Percentiles rank a stretch among this genome's conserved stretches.
Evolutionary conservation across 1,284 basidiomycete species (phyloP).

Genomic region (Takashimella koratensis): DNA sequence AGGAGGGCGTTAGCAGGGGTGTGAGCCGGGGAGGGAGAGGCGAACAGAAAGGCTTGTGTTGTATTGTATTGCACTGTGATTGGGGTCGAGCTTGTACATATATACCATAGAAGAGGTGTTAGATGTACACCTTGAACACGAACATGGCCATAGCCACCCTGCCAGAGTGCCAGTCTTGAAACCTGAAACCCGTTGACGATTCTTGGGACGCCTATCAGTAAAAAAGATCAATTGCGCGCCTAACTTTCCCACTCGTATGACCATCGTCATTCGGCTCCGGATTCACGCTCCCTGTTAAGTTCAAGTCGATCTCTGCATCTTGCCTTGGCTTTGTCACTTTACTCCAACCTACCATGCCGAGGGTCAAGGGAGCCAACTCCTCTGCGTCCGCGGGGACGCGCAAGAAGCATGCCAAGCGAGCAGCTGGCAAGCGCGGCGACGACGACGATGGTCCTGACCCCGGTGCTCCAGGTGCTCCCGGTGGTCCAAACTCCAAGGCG

Average conservation of each 20-base stretch:
- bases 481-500: constrained; percentile 2
- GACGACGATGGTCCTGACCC: constrained; percentile 15
- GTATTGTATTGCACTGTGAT: too few relatives aligned
- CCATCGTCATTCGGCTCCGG: too few relatives aligned
- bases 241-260: neutral
- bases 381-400: constrained; percentile 75
- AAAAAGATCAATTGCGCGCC: too few relatives aligned
- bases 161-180: too few relatives aligned
- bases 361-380: constrained; percentile 45
- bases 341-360: constrained; percentile 21
- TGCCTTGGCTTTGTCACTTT: neutral
- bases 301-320: too few relatives aligned
- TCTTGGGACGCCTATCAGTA: too few relatives aligned
- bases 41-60: neutral
- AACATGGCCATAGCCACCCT: neutral
- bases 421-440: constrained; percentile 23
- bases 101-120: too few relatives aligned
- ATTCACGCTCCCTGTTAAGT: too few relatives aligned
- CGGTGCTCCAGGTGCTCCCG: constrained; percentile 3
- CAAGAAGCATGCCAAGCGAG: constrained; percentile 58
- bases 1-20: constrained; percentile 43
- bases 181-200: too few relatives aligned
- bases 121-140: neutral
- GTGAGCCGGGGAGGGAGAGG: constrained; percentile 4
- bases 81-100: too few relatives aligned